Evolutionary conservation across 768 basidiomycete genomes (phyloP).

Genomic region (Gymnopilus junonius): DNA sequence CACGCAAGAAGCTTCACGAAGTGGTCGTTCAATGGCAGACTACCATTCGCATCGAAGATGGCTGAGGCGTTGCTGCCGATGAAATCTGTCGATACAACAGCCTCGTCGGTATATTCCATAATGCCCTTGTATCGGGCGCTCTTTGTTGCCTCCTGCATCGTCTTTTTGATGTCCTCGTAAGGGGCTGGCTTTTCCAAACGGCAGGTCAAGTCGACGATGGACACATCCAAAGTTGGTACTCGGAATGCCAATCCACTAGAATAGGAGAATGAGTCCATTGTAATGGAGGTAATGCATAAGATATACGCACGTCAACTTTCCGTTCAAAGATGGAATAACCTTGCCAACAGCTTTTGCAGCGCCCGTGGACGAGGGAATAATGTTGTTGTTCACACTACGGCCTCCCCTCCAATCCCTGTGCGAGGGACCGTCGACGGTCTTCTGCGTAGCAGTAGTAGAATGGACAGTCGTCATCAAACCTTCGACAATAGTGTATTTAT

Average conservation of each 20-base stretch:
- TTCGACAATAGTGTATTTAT: constrained; percentile 95
- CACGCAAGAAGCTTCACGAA: constrained; percentile 96
- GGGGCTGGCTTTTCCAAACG: constrained; percentile 83
- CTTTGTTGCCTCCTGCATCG: constrained; percentile 71
- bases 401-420: constrained; percentile 98
- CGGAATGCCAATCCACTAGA: constrained; percentile 92
- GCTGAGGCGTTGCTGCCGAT: constrained; percentile 86
- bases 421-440: constrained; percentile 94
- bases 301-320: constrained; percentile 87
- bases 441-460: constrained; percentile 93
- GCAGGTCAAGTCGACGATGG: constrained; percentile 95
- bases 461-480: constrained; percentile 99
- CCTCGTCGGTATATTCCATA: constrained; percentile 90
- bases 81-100: constrained; percentile 95
- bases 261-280: too few species aligned
- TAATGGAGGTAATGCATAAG: constrained; percentile 48
- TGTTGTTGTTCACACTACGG: constrained; percentile 95
- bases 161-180: constrained; percentile 97
- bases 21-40: constrained; percentile 83
- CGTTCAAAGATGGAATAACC: constrained; percentile 94
- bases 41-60: constrained; percentile 89
- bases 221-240: constrained; percentile 94
- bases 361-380: constrained; percentile 98
- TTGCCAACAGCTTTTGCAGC: constrained; percentile 99
- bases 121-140: constrained; percentile 77